These are phyloP conservation scores for Clitoria ternatea DNA, from an alignment of 306 rosid species.

Conservation along the genomic window DNA sequence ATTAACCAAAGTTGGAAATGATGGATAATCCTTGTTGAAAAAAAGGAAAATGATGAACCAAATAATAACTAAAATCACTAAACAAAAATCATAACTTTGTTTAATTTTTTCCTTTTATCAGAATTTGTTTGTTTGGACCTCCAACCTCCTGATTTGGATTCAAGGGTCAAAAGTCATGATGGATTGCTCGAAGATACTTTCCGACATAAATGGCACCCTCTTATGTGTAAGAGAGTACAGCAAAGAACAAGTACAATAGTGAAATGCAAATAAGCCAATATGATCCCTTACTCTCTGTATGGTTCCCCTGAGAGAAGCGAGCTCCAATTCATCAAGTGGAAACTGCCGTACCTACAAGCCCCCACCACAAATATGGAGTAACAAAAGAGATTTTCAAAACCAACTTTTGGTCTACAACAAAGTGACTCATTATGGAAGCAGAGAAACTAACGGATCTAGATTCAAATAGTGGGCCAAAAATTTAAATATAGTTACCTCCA, in stretches of 20 bases:
- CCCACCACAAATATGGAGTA: slow-evolving; percentile 17
- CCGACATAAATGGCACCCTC: background rate
- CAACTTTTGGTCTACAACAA: background rate
- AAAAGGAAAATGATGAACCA: background rate
- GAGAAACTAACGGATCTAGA: slow-evolving; percentile 17
- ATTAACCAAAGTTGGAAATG: background rate
- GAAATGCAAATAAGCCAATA: background rate
- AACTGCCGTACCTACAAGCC: slow-evolving; percentile 68
- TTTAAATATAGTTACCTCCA: slow-evolving; percentile 63
- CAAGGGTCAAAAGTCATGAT: background rate
- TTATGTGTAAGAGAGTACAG: background rate
- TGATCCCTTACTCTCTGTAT: slow-evolving; percentile 70
- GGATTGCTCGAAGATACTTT: background rate
- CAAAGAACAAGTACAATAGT: slow-evolving; percentile 1
- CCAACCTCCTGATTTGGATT: background rate
- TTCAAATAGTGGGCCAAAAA: slow-evolving; percentile 18
- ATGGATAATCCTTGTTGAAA: background rate
- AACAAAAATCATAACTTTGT: background rate
- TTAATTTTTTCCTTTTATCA: background rate
- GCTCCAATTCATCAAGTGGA: slow-evolving; percentile 96
- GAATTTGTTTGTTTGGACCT: background rate
- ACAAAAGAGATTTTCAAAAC: slow-evolving; percentile 7
- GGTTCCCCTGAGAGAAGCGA: slow-evolving; percentile 91
- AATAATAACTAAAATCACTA: background rate
- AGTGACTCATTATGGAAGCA: slow-evolving; percentile 4